phyloP scores from a whole-genome alignment of 768 basidiomycete species.

The Gelatoporia subvermispora region DNA sequence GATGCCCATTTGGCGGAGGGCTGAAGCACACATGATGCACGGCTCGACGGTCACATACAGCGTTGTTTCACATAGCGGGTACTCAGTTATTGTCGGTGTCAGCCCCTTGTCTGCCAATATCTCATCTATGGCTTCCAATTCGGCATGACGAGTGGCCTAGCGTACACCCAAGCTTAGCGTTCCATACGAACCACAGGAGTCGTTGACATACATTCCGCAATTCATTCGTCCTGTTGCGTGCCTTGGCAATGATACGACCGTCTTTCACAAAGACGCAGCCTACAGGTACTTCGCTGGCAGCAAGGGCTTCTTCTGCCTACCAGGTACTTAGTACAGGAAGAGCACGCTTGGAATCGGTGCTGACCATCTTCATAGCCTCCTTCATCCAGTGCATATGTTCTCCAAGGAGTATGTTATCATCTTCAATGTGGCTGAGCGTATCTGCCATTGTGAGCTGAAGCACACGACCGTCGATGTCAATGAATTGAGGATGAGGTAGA shows the following conservation, averaged over 20 bases:
- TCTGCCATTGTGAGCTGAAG: too few species aligned
- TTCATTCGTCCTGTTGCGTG: conserved; percentile 92
- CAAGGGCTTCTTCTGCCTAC: conserved; percentile 83
- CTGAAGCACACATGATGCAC: conserved; percentile 98
- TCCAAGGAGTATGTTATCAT: too few species aligned
- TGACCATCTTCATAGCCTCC: conserved; percentile 74
- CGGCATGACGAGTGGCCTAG: conserved; percentile 94
- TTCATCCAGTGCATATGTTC: conserved; percentile 64
- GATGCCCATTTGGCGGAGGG: conserved; percentile 90
- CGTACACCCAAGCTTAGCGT: conserved; percentile 3
- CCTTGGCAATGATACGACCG: conserved; percentile 72
- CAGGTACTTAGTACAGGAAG: background rate
- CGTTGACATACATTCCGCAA: conserved; percentile 68
- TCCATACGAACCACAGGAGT: background rate
- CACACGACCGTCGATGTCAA: too few species aligned
- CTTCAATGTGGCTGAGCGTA: too few species aligned
- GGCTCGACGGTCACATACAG: conserved; percentile 99
- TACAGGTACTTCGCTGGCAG: conserved; percentile 87
- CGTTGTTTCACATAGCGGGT: conserved; percentile 73
- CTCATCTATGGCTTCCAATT: conserved; percentile 91
- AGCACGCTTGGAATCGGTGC: conserved; percentile 7
- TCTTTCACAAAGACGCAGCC: conserved; percentile 92
- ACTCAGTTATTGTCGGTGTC: conserved; percentile 43
- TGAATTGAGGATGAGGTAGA: too few species aligned
- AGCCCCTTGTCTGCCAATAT: conserved; percentile 64